Evolutionary conservation across 441 rosid genomes (phyloP).

Genomic region (Gossypium trilobum): DNA sequence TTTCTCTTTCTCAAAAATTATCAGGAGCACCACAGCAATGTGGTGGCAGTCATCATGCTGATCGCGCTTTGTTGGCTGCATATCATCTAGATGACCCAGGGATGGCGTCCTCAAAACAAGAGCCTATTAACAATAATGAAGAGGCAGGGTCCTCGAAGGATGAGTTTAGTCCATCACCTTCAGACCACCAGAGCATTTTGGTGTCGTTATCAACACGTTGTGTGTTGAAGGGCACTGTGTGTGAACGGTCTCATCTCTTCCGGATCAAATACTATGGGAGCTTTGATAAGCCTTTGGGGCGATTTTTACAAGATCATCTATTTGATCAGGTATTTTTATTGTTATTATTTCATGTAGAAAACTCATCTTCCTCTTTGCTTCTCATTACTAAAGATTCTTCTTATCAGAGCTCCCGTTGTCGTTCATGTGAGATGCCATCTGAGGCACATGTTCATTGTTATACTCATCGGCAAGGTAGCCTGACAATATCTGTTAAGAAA

Average conservation of each 20-base stretch:
- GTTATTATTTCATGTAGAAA: slow-evolving; percentile 11
- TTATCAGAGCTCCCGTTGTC: slow-evolving; percentile 42
- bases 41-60: slow-evolving; percentile 18
- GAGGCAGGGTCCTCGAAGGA: slow-evolving; percentile 48
- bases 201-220: slow-evolving; percentile 68
- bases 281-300: slow-evolving; percentile 69
- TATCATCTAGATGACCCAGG: slow-evolving; percentile 12
- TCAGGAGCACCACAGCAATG: slow-evolving; percentile 27
- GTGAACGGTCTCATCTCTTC: slow-evolving; percentile 60
- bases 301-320: slow-evolving; percentile 59
- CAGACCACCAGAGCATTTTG: slow-evolving; percentile 76
- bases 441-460: slow-evolving; percentile 77
- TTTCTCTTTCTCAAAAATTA: slow-evolving; percentile 23
- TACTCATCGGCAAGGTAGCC: slow-evolving; percentile 72
- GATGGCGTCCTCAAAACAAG: slow-evolving; percentile 26
- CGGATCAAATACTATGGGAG: slow-evolving; percentile 70
- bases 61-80: slow-evolving; percentile 20
- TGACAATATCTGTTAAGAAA: slow-evolving; percentile 70
- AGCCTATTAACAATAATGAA: slow-evolving; percentile 29
- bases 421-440: slow-evolving; percentile 57
- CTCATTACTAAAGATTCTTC: not conserved
- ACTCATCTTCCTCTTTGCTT: slow-evolving; percentile 6
- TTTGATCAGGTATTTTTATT: slow-evolving; percentile 52
- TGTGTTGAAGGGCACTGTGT: slow-evolving; percentile 66
- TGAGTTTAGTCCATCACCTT: slow-evolving; percentile 60